Conservation (phyloP, 176 grass and related monocot genomes). For the Aegilops umbellulata region DNA sequence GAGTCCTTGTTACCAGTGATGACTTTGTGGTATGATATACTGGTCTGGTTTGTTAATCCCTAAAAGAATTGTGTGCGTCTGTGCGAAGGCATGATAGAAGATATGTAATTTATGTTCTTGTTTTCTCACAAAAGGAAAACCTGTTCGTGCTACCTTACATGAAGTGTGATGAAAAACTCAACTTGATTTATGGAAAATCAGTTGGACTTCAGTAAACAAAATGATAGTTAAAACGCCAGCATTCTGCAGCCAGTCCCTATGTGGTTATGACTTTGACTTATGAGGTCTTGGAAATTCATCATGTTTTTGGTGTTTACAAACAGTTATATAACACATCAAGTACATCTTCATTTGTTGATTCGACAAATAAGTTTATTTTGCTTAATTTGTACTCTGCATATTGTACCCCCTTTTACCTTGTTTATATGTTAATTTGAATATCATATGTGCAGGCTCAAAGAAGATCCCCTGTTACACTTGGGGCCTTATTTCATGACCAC, state of each 20-base stretch:
- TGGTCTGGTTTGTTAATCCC: neutral
- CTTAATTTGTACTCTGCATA: constrained; percentile 1
- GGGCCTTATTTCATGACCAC: constrained; percentile 89
- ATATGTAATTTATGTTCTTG: neutral
- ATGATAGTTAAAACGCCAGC: neutral
- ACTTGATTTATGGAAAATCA: neutral
- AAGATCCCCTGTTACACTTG: constrained; percentile 46
- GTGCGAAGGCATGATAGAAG: neutral
- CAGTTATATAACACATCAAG: neutral
- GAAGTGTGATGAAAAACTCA: neutral
- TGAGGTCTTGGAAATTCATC: neutral
- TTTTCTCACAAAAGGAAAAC: neutral
- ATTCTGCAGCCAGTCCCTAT: neutral
- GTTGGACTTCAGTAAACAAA: neutral
- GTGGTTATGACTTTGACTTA: no score
- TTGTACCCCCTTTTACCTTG: neutral
- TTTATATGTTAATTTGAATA: constrained; percentile 32
- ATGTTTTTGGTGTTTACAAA: neutral
- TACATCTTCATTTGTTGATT: neutral
- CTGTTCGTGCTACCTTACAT: neutral
- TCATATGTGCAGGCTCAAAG: constrained; percentile 78
- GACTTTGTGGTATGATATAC: neutral
- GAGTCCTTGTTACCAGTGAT: neutral
- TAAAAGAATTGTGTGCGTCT: neutral
- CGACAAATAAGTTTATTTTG: neutral